Conservation (phyloP, 306 rosid species). For the Herpetospermum pedunculosum region DNA sequence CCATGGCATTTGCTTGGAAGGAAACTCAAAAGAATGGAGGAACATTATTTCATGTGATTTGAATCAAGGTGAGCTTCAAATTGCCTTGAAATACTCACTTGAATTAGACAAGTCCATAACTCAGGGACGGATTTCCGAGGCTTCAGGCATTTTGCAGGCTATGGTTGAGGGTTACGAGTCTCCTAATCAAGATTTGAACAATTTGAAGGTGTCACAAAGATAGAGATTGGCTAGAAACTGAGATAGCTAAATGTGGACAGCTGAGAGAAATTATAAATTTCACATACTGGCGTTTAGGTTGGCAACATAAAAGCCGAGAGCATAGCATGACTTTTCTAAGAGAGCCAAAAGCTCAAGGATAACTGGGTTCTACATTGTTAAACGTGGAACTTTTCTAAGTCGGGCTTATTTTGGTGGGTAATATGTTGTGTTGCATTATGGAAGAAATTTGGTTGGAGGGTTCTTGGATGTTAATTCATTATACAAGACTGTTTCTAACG, state of each 20-base stretch:
- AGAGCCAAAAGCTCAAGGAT: neutral
- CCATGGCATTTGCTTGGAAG: conserved; percentile 56
- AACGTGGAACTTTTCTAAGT: neutral
- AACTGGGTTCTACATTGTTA: neutral
- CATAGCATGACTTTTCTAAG: neutral
- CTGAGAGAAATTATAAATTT: neutral
- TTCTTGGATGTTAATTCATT: neutral
- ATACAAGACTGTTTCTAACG: neutral
- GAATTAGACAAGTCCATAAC: conserved; percentile 40
- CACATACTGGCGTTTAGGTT: neutral
- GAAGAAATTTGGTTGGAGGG: neutral
- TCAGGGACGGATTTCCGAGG: conserved; percentile 43
- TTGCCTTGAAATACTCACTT: conserved; percentile 44
- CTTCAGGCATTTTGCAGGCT: conserved; percentile 46
- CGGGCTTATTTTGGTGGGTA: neutral
- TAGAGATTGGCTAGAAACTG: conserved; percentile 10
- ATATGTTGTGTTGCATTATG: neutral
- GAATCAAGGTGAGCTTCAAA: conserved; percentile 35
- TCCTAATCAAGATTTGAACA: conserved; percentile 18
- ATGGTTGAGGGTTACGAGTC: conserved; percentile 30
- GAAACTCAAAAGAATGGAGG: conserved; percentile 57
- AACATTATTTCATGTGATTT: conserved; percentile 32
- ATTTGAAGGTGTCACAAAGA: conserved; percentile 17
- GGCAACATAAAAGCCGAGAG: neutral
- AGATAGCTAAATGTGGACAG: neutral